A percentile compares a stretch with the other conserved stretches of the same genome.
Conservation (phyloP, 2,329 filamentous ascomycete genomes). For the Tolypocladium inflatum region DNA sequence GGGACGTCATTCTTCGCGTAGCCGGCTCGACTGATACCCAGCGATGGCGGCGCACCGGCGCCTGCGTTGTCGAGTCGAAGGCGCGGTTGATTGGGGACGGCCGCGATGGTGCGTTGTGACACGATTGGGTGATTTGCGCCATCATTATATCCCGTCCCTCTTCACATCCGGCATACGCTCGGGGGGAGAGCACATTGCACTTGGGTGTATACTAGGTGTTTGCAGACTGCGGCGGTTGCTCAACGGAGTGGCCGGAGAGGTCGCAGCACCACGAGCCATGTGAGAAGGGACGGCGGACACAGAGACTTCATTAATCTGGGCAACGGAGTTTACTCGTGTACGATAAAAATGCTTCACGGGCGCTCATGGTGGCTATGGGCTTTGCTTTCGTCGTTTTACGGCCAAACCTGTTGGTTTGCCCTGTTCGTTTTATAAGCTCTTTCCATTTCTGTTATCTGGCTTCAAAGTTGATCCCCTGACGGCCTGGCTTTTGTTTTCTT, state of each 20-base stretch:
- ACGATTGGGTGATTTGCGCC: neutral
- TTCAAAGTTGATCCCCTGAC: neutral
- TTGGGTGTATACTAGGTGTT: neutral
- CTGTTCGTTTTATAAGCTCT: neutral
- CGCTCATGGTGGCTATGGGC: conserved; percentile 6
- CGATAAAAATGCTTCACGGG: conserved; percentile 16
- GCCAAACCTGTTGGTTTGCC: neutral
- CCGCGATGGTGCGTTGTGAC: neutral
- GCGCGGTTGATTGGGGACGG: neutral
- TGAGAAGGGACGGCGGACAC: neutral
- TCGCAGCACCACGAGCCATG: neutral
- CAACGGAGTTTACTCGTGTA: conserved; percentile 24
- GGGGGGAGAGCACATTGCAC: neutral
- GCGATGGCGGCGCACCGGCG: conserved; percentile 2
- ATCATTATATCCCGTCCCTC: neutral
- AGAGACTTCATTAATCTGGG: conserved; percentile 15
- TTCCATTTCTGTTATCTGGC: neutral
- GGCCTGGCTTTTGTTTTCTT: neutral
- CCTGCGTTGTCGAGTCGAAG: conserved; percentile 1
- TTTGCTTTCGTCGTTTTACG: neutral
- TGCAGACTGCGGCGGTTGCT: neutral
- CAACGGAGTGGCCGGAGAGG: neutral
- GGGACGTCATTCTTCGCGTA: neutral
- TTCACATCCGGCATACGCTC: neutral
- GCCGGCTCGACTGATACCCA: conserved; percentile 10